These are phyloP conservation scores for Oryza brachyantha DNA, from an alignment of 176 grass and related monocot species.

Conservation along the genomic window DNA sequence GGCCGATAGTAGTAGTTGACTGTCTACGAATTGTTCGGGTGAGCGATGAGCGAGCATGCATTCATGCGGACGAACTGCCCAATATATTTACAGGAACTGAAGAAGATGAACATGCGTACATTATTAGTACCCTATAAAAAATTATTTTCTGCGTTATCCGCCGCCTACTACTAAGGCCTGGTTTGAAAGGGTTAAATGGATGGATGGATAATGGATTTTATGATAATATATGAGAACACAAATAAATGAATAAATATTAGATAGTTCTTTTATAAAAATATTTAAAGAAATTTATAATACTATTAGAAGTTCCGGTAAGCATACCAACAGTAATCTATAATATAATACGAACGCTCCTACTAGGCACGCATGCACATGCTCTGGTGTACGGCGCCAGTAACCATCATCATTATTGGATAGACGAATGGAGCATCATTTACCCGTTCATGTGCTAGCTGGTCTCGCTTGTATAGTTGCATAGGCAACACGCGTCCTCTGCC, in stretches of 20 bases:
- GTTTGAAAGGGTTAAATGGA: too few relatives aligned
- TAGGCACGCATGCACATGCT: too few relatives aligned
- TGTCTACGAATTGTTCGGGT: background rate
- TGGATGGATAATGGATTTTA: too few relatives aligned
- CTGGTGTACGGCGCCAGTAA: background rate
- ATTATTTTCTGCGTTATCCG: background rate
- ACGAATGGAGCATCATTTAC: background rate
- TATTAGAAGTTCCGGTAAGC: too few relatives aligned
- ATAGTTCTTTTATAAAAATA: too few relatives aligned
- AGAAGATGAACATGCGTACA: background rate
- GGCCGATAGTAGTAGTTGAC: background rate
- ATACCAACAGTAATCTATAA: too few relatives aligned
- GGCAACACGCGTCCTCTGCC: slow-evolving; percentile 34
- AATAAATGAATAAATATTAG: too few relatives aligned
- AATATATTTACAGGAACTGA: background rate
- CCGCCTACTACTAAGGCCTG: background rate
- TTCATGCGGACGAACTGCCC: background rate
- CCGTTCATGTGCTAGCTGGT: slow-evolving; percentile 8
- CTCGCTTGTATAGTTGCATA: background rate
- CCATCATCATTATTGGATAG: background rate
- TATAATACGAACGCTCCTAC: too few relatives aligned
- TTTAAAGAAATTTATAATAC: too few relatives aligned
- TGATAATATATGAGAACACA: too few relatives aligned
- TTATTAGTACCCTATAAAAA: background rate
- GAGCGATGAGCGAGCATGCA: too few relatives aligned